Percentiles rank a stretch among this genome's conserved stretches.
These are phyloP conservation scores for Sugiyamaella neomexicana DNA, from an alignment of 1,139 yeast species.

Conservation along the genomic window DNA sequence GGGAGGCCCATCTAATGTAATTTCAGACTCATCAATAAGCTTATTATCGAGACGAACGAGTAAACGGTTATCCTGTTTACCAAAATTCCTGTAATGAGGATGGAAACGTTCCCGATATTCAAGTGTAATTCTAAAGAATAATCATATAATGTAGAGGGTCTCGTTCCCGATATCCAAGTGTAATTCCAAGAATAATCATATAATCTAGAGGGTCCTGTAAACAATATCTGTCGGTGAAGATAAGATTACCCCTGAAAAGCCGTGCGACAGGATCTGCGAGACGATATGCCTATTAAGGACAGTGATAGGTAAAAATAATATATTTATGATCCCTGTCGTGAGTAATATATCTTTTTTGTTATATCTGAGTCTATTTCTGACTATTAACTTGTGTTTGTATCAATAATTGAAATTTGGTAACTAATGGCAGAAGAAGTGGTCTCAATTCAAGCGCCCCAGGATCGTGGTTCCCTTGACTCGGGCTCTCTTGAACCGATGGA, in stretches of 20 bases:
- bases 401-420: too few relatives aligned
- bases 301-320: neutral
- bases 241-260: slow-evolving; percentile 4
- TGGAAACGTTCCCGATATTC: too few relatives aligned
- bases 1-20: slow-evolving; percentile 94
- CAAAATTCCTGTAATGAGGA: slow-evolving; percentile 79
- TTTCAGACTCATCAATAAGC: slow-evolving; percentile 91
- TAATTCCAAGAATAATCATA: too few relatives aligned
- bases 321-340: neutral
- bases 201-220: too few relatives aligned
- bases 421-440: too few relatives aligned
- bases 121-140: too few relatives aligned
- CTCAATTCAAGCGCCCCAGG: too few relatives aligned
- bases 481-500: too few relatives aligned
- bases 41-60: slow-evolving; percentile 94
- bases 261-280: neutral
- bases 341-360: neutral
- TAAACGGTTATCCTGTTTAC: slow-evolving; percentile 91
- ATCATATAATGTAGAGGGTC: too few relatives aligned
- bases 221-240: too few relatives aligned
- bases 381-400: neutral
- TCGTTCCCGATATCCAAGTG: too few relatives aligned
- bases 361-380: neutral
- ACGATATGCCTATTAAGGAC: slow-evolving; percentile 3
- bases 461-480: too few relatives aligned